Evolutionary conservation across 129 eudicot genomes (phyloP), one percentile per base, ranked within the genome.

Genomic region (Flaveria linearis): DNA sequence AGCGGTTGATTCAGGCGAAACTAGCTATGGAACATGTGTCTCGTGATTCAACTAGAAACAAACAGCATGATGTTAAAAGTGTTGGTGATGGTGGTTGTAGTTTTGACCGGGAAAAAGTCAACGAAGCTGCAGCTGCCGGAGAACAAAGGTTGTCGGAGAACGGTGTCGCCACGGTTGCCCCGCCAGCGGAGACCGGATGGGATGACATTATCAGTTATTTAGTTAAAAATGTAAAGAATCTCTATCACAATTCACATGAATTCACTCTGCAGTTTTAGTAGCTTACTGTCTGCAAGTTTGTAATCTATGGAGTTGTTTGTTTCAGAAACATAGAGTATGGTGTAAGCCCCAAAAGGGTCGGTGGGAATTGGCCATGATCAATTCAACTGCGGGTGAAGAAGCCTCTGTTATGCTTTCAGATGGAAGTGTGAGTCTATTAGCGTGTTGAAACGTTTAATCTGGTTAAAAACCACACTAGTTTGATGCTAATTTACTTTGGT

Each of bases 301-400:
- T 84, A 11, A 75, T 62, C 5, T 50, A 30, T 17, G 73, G 18
- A 58, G 3, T 75, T 72, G 23, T 73, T 28, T 72, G 75, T 78
- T 90, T 83, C 85, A 94, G 98, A 91, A 84, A 84, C 97, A 91
- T 56, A 86, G 87, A 77, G 94, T 91, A 49, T 94, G 99, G 99
- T 91, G 96, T 76, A 91, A 86, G 41, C 84, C 79, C 14, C 63
- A 22, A 55, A 81, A 81, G 47, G 86, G 84, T 51, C 90, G 67
- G 72, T 94, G 99, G 99, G 92, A 87, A 63, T 78, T 73, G 46
- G 99, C 93, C 41, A 85, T 80, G 76, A 89, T 94, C 71, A 88
- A 84, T 65, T 89, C 97, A 83, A 91, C 93, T 50, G 82, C 85
- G 61, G 97, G 90, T 39, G 88, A 91, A 74, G 86, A 84, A 77